Evolutionary conservation across 345 rosid genomes (phyloP), one percentile per base, ranked within the genome.

Genomic region (Euphorbia pulcherrima): DNA sequence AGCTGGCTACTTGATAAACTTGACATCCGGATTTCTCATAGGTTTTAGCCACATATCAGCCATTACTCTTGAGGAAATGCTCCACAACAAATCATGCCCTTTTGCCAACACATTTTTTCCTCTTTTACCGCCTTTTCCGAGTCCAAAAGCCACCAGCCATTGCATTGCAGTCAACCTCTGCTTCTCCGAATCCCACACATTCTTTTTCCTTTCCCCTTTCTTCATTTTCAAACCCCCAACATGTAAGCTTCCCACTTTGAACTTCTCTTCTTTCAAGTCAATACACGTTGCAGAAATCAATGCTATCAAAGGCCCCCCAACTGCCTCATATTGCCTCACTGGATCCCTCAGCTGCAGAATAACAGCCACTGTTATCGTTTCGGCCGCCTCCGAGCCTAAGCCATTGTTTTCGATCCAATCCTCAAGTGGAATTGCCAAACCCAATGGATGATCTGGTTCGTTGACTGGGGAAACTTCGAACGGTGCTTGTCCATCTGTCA

Each of bases 41-140:
- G 94, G 72, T 81, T 82, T 90, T 54, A 93, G 92, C 98, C 97
- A 90, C 98, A 87, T 93, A 56, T 86, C 96, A 6, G 98, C 97
- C 97, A 89, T 85, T 65, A 89, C 86, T 64, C 97, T 79, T 7
- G 97, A 85, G 23, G 98, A 90, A 66, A 88, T 77, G 88, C 98
- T 90, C 98, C 98, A 90, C 59, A 93, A 65, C 28, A 81, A 14
- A 13, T 85, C 90, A 35, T 69, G 83, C 17, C 85, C 83, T 51
- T 82, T 85, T 54, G 68, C 40, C 17, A 41, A 41, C n/a, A 62
- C 82, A 6, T 67, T 72, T 75, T 86, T 90, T 54, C 79, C 82
- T 60, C 70, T 88, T 69, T 77, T 87, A 58, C 86, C 81, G 20
- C 83, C 77, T 79, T 88, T 92, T 46, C 86, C 88, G 35, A 86